Conservation (phyloP, 2,329 filamentous ascomycete genomes). For the Exophiala spinifera region DNA sequence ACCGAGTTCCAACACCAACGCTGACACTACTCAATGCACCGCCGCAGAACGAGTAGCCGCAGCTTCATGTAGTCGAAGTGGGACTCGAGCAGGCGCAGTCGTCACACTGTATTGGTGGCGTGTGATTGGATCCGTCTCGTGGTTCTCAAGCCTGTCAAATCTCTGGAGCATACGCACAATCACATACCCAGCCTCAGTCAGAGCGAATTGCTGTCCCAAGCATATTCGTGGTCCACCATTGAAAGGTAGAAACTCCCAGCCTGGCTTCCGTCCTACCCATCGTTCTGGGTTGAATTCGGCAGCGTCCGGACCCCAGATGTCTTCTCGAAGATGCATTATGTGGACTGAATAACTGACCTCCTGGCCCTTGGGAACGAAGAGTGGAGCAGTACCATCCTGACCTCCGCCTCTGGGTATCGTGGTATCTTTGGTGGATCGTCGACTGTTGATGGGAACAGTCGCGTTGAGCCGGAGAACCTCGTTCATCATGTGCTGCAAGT, state of each 20-base stretch:
- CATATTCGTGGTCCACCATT: slow-evolving; percentile 31
- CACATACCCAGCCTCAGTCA: slow-evolving; percentile 67
- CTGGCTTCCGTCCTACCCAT: slow-evolving; percentile 69
- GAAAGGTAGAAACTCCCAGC: slow-evolving; percentile 50
- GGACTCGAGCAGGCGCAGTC: slow-evolving; percentile 22
- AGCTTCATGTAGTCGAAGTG: slow-evolving; percentile 24
- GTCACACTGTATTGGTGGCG: slow-evolving; percentile 25
- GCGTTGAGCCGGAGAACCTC: slow-evolving; percentile 46
- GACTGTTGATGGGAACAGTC: slow-evolving; percentile 46
- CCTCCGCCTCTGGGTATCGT: slow-evolving; percentile 56
- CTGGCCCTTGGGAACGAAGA: slow-evolving; percentile 44
- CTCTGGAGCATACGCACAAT: slow-evolving; percentile 69
- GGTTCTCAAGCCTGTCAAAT: slow-evolving; percentile 59
- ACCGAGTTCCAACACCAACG: too few species aligned
- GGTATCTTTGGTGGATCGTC: slow-evolving; percentile 41
- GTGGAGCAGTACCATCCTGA: slow-evolving; percentile 43
- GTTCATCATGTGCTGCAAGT: slow-evolving; percentile 33
- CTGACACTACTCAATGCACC: too few species aligned
- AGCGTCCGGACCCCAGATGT: slow-evolving; percentile 27
- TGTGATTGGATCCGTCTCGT: slow-evolving; percentile 17
- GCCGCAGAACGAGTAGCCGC: not conserved
- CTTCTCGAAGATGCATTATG: slow-evolving; percentile 49
- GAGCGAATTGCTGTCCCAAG: slow-evolving; percentile 65
- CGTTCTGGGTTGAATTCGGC: slow-evolving; percentile 62
- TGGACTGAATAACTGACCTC: slow-evolving; percentile 44